Evolutionary conservation across 202 grass and related monocot genomes (phyloP).

Genomic region (Panicum virgatum): DNA sequence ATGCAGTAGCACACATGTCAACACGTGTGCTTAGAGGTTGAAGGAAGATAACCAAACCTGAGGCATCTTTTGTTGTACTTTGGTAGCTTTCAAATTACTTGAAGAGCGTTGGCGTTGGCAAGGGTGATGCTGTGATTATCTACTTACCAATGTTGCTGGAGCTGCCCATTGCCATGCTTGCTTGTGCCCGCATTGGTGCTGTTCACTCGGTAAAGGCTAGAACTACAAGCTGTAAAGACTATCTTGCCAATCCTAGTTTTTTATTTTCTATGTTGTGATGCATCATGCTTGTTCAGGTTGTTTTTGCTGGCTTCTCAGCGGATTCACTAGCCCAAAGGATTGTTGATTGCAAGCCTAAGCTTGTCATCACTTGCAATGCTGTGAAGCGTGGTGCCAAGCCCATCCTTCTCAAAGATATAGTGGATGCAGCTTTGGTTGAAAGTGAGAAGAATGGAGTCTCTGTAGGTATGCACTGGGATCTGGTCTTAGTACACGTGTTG

Average conservation of each 20-base stretch:
- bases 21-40: not conserved
- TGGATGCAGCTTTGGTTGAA: constrained; percentile 72
- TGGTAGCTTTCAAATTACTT: constrained; percentile 88
- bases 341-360: constrained; percentile 83
- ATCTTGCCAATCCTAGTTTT: constrained; percentile 8
- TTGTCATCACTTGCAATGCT: constrained; percentile 92
- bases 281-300: constrained; percentile 54
- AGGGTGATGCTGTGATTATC: constrained; percentile 90
- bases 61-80: not conserved
- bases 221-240: constrained; percentile 18
- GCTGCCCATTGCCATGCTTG: constrained; percentile 94
- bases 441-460: constrained; percentile 65
- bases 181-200: constrained; percentile 88
- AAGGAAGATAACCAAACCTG: not conserved
- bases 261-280: constrained; percentile 10
- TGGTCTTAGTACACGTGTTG: not conserved
- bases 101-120: constrained; percentile 72
- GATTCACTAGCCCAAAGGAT: constrained; percentile 90
- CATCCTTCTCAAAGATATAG: constrained; percentile 91
- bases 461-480: constrained; percentile 60
- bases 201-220: constrained; percentile 77
- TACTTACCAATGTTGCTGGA: constrained; percentile 97
- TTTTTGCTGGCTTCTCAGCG: constrained; percentile 92
- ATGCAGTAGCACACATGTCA: not conserved
- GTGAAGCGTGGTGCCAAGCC: constrained; percentile 71